Evolutionary conservation across 163 green algal species (phyloP).

Genomic region (Scenedesmus sp.): DNA sequence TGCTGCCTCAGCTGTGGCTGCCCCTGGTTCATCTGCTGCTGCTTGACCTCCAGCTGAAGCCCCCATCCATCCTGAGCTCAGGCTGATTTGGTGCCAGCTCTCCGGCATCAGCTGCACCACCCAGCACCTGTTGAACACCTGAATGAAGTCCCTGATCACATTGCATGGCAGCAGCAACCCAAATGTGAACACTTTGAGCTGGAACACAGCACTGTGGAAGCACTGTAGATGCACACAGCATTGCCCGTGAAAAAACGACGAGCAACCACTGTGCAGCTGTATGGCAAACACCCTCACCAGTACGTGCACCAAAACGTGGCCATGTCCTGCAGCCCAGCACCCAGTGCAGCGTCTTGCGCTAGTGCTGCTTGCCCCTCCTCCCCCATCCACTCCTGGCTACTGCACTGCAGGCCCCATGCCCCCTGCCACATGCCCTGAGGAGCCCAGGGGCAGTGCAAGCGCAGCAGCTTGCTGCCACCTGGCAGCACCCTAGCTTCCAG

Average conservation of each 20-base stretch:
- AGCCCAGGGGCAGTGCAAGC: conserved; percentile 68
- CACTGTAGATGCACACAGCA: neutral
- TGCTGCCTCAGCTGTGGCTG: neutral
- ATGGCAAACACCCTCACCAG: conserved; percentile 27
- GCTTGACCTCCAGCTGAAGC: conserved; percentile 65
- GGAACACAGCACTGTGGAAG: neutral
- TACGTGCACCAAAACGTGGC: conserved; percentile 66
- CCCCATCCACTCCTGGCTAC: conserved; percentile 38
- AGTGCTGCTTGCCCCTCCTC: conserved; percentile 31
- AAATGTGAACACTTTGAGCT: too few relatives aligned
- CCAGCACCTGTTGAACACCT: conserved; percentile 68
- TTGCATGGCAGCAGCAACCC: neutral
- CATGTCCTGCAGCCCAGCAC: conserved; percentile 53
- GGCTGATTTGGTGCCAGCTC: conserved; percentile 76
- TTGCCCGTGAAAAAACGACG: neutral
- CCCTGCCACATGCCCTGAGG: conserved; percentile 62
- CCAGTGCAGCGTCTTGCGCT: conserved; percentile 39
- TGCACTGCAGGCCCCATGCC: conserved; percentile 48
- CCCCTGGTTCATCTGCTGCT: neutral
- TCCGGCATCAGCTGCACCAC: conserved; percentile 65
- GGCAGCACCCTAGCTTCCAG: conserved; percentile 39
- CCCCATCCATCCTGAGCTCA: conserved; percentile 73
- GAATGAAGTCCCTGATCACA: conserved; percentile 62
- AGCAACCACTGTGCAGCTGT: neutral
- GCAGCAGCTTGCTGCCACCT: conserved; percentile 51